Conservation (phyloP, 495 filamentous ascomycete species). For the Hypoxylon subgilvum region DNA sequence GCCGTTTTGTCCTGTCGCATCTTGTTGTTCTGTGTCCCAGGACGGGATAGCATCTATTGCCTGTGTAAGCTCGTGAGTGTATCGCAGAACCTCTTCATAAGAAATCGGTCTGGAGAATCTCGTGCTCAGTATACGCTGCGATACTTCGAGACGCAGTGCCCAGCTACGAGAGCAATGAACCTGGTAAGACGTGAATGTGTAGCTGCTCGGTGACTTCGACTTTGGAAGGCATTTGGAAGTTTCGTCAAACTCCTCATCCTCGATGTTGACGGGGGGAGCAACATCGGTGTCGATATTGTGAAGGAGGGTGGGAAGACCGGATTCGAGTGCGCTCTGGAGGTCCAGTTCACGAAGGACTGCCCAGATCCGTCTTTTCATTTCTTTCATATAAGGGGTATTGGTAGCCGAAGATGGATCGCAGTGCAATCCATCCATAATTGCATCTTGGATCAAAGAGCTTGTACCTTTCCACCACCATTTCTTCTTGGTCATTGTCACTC, state of each 20-base stretch:
- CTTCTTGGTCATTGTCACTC: slow-evolving; percentile 54
- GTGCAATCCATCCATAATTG: slow-evolving; percentile 63
- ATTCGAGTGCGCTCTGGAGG: slow-evolving; percentile 64
- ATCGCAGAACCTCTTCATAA: slow-evolving; percentile 53
- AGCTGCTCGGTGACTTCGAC: slow-evolving; percentile 41
- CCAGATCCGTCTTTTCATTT: slow-evolving; percentile 72
- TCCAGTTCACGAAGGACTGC: slow-evolving; percentile 65
- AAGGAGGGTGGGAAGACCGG: slow-evolving; percentile 60
- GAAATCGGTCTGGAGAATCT: slow-evolving; percentile 43
- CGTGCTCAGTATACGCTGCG: slow-evolving; percentile 41
- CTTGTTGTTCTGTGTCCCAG: slow-evolving; percentile 48
- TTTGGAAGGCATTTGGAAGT: slow-evolving; percentile 47
- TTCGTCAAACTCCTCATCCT: slow-evolving; percentile 54
- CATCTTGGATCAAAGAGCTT: slow-evolving; percentile 60
- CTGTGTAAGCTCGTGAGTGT: slow-evolving; percentile 52
- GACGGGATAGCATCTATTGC: slow-evolving; percentile 52
- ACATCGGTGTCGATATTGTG: slow-evolving; percentile 47
- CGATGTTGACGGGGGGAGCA: slow-evolving; percentile 49
- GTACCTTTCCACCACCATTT: slow-evolving; percentile 63
- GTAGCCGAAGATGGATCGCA: slow-evolving; percentile 52
- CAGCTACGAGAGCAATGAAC: slow-evolving; percentile 48
- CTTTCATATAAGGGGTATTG: slow-evolving; percentile 60
- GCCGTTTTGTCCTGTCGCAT: neutral
- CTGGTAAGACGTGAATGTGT: slow-evolving; percentile 52
- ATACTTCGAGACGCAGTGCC: slow-evolving; percentile 50